Base-by-base conservation (phyloP, 140 eudicot species). In the Cichorium intybus region DNA sequence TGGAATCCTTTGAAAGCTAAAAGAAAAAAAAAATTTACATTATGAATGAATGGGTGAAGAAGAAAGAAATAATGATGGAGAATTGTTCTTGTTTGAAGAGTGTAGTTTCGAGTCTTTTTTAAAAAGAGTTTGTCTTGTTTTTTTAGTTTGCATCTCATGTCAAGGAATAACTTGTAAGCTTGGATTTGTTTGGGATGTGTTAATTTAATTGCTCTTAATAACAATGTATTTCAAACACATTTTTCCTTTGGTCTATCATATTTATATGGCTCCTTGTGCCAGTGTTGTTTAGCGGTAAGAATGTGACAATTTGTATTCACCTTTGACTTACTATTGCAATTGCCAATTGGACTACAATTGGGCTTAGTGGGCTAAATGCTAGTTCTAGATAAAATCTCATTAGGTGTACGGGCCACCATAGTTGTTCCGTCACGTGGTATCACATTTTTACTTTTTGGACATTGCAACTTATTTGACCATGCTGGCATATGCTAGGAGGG, bases 1-100 rank as follows among this genome's bases (percentile, higher is more conserved):
- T 84, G 29, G 79, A 74, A 55, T 34, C 81, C 49, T 64, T 68
- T 24, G 79, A 73, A 65, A 80, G 83, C 71, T 75, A 74, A 79
- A 59, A 15, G 14, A 21, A 12, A 24, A 64, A 21, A 60, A 35
- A 12, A 62, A 41, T 59, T 28, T 4, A 55, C n/a, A n/a, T n/a
- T n/a, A n/a, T n/a, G n/a, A n/a, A n/a, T 55, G 55, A 55, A 23
- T 1, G 39, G 41, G 20, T 53, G 47, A 10, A 21, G 66, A 72
- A 68, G 56, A 66, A 47, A 35, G 1, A 59, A 66, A 60, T 67
- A 57, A 66, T 17, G 46, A 64, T 56, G 51, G 47, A 56, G 50
- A 39, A 35, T 33, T 24, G 50, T n/a, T 35, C 24, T 56, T 55
- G 41, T 54, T 24, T 54, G 20, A 35, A 56, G 65, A 39, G 64